These are phyloP conservation scores for Tetrapisispora nanseiensis DNA, from an alignment of 805 yeast species.

Conservation along the genomic window DNA sequence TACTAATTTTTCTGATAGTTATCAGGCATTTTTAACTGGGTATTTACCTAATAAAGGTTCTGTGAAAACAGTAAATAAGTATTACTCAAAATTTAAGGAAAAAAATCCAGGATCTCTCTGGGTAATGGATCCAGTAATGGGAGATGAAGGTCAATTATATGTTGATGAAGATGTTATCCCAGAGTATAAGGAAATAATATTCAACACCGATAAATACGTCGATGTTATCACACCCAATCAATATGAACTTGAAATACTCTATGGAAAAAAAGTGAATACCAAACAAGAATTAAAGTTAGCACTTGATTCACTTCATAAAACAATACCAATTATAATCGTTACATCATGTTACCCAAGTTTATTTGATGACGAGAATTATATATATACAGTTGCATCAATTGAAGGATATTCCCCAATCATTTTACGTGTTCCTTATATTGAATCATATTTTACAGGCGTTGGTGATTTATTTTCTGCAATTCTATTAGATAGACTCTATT, in stretches of 20 bases:
- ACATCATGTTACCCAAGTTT: constrained; percentile 20
- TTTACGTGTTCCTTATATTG: constrained; percentile 46
- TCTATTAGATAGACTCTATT: constrained; percentile 50
- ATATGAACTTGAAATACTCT: constrained; percentile 71
- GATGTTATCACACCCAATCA: constrained; percentile 85
- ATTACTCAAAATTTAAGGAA: constrained; percentile 31
- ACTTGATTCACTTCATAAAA: constrained; percentile 37
- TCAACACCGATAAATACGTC: constrained; percentile 38
- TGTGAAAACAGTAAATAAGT: constrained; percentile 35
- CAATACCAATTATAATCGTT: constrained; percentile 18
- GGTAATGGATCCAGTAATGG: constrained; percentile 72
- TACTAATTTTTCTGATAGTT: constrained; percentile 25
- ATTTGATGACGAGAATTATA: constrained; percentile 20
- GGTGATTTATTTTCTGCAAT: constrained; percentile 87
- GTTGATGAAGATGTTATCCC: constrained; percentile 55
- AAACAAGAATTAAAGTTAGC: constrained; percentile 37
- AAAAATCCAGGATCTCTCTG: constrained; percentile 34
- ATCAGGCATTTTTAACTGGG: constrained; percentile 55
- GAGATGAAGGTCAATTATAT: constrained; percentile 64
- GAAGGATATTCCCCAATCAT: constrained; percentile 16
- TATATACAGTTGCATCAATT: constrained; percentile 41
- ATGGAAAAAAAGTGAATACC: constrained; percentile 39
- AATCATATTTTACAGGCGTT: constrained; percentile 87
- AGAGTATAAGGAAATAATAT: constrained; percentile 34
- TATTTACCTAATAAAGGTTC: constrained; percentile 53